A percentile compares a stretch with the other conserved stretches of the same genome.
Conservation (phyloP, 1,284 basidiomycete genomes). For the Ganoderma sinense region DNA sequence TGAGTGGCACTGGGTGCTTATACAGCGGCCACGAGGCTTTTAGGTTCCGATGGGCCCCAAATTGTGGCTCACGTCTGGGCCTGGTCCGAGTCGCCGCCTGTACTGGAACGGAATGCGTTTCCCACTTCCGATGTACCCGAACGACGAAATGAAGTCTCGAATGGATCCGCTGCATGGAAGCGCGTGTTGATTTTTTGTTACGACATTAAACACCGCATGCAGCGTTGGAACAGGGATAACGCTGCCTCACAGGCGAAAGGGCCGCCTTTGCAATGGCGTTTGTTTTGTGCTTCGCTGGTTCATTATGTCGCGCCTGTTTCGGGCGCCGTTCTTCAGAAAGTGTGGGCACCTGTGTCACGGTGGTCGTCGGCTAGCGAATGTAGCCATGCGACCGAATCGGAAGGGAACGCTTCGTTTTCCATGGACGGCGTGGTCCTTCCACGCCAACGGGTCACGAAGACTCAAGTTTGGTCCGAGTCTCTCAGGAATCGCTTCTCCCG, state of each 20-base stretch:
- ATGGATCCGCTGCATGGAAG: background rate
- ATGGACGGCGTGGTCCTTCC: background rate
- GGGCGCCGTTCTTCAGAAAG: background rate
- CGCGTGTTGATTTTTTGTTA: background rate
- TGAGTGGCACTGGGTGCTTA: background rate
- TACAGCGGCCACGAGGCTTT: background rate
- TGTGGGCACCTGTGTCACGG: background rate
- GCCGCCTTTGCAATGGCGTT: background rate
- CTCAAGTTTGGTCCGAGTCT: background rate
- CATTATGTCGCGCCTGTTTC: background rate
- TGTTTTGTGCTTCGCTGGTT: background rate
- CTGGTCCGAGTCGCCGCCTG: conserved; percentile 1
- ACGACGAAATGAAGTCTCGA: background rate
- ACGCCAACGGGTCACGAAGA: background rate
- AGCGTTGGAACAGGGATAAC: background rate
- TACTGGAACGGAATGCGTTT: background rate
- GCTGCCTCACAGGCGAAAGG: background rate
- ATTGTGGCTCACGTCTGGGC: background rate
- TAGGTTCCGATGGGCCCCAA: background rate
- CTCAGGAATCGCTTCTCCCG: conserved; percentile 1
- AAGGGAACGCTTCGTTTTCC: conserved; percentile 1
- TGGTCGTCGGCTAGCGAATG: background rate
- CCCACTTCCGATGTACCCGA: background rate
- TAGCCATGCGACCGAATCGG: background rate
- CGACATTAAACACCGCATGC: background rate